Base-by-base conservation (phyloP, 306 rosid species). In the Calophaca sinica region DNA sequence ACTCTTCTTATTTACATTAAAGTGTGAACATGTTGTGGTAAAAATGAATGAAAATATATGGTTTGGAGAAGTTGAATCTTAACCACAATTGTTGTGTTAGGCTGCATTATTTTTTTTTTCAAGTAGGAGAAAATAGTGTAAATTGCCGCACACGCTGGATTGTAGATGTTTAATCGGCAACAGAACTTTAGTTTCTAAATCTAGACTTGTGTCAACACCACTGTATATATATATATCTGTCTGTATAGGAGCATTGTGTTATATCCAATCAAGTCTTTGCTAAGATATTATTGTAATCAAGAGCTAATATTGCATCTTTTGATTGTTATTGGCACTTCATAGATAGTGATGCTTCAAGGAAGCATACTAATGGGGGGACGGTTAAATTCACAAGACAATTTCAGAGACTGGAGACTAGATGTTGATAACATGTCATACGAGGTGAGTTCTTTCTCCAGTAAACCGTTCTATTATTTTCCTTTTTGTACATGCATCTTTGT, bases 381-480 rank as follows among this genome's bases (percentile, higher is more conserved):
- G 76, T 72, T 81, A 35, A 90, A 86, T 73, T 35, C 85, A 4
- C 86, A 67, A 1, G 98, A 92, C 81, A 91, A 81, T 66, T 89
- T 82, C 77, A 85, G 98, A 60, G 97, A 92, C 28, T 81, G 75
- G 97, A 88, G 99, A 80, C 99, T 96, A 12, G 98, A 92, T 70
- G 93, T 92, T 26, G 99, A 94, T 85, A 84, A 84, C 83, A 94
- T 94, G 99, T 82, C 99, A 5, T 96, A 96, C 33, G 99, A 96
- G 96, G 99, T 89, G 36, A 7, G 39, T 50, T 65, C 44, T 45
- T 44, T 44, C 26, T 20, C 26, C 26, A 36, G 5, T 44, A 2
- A 12, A 44, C 9, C 26, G 45, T 15, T 62, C 28, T 14, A 61
- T 60, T 55, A 3, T 11, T 35, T 33, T 39, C 20, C 26, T 20